Evolutionary conservation across 1,139 yeast species (phyloP), one percentile per base, ranked within the genome.

Genomic region (Hansenula anomala): DNA sequence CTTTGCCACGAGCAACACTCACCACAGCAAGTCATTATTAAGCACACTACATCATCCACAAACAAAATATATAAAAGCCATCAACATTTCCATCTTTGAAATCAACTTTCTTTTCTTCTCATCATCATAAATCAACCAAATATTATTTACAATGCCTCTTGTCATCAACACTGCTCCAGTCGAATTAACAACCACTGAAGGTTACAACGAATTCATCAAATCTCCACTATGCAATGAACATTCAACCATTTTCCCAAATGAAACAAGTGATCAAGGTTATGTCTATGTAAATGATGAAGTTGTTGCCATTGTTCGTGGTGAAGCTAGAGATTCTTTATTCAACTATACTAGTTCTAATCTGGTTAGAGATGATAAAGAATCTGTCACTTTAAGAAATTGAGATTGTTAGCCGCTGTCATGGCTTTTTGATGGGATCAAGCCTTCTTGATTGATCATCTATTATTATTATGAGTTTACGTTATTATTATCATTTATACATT

Each of bases 231-330:
- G 45, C 37, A 38, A 42, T 18, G 49, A 54, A 31, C 47, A 47
- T 33, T 45, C 58, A 22, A 60, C 65, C 2, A 50, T 59, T 7
- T 47, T 60, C 42, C 57, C 56, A 39, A 60, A 57, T 18, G 56
- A 55, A 33, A 44, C 48, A 33, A 39, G 52, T 16, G 46, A 51
- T 28, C 15, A 36, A 17, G 63, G 63, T n/a, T 56, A 59, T 39
- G 58, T 62, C 18, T 31, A 61, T 37, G 56, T 50, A 24, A 58
- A 58, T 33, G 56, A 56, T 28, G 60, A 58, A 33, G 52, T 60
- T n/a, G 53, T 63, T 31, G 67, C 67, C 18, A 59, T 61, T 13
- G 57, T 63, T 18, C 46, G 54, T 2, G 66, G 64, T 18, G 63
- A 57, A 25, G 65, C 64, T 14, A 50, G 44, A 44, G 56, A 54